A percentile compares a stretch with the other conserved stretches of the same genome.
Evolutionary conservation across 345 rosid species (phyloP).

Genomic region (Diplotaxis tenuifolia): DNA sequence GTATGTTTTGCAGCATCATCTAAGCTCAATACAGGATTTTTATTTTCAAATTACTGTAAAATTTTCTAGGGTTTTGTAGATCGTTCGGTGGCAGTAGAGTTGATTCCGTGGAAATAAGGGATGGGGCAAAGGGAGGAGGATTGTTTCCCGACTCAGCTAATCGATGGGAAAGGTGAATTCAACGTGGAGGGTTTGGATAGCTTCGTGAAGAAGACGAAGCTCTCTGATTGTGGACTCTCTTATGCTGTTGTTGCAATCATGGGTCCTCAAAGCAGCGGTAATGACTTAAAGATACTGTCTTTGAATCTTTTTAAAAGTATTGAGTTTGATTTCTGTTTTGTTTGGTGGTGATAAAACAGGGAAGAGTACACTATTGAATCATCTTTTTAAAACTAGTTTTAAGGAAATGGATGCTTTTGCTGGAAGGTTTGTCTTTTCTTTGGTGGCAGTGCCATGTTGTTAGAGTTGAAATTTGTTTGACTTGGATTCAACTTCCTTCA

Average conservation of each 20-base stretch:
- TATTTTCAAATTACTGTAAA: neutral
- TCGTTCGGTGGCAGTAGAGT: neutral
- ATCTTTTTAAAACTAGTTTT: conserved; percentile 66
- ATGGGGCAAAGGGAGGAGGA: conserved; percentile 39
- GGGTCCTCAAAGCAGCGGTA: conserved; percentile 93
- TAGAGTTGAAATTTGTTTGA: conserved; percentile 17
- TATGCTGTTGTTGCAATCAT: conserved; percentile 81
- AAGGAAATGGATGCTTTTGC: conserved; percentile 75
- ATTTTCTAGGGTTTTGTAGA: neutral
- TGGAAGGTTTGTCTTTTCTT: conserved; percentile 55
- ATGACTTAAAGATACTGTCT: neutral
- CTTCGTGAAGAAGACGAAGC: conserved; percentile 50
- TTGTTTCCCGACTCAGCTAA: conserved; percentile 57
- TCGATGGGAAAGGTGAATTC: conserved; percentile 59
- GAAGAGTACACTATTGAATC: conserved; percentile 76
- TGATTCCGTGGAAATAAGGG: neutral
- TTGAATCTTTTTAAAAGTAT: neutral
- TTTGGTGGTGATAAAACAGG: conserved; percentile 38
- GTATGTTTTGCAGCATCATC: neutral
- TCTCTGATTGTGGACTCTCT: conserved; percentile 65
- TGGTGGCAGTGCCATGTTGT: neutral
- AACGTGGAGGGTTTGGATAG: conserved; percentile 57
- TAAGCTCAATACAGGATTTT: neutral
- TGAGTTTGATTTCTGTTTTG: conserved; percentile 1
- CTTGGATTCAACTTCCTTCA: too few relatives aligned